Conservation (phyloP, 1,284 basidiomycete genomes). For the Ceratobasidium sp. region DNA sequence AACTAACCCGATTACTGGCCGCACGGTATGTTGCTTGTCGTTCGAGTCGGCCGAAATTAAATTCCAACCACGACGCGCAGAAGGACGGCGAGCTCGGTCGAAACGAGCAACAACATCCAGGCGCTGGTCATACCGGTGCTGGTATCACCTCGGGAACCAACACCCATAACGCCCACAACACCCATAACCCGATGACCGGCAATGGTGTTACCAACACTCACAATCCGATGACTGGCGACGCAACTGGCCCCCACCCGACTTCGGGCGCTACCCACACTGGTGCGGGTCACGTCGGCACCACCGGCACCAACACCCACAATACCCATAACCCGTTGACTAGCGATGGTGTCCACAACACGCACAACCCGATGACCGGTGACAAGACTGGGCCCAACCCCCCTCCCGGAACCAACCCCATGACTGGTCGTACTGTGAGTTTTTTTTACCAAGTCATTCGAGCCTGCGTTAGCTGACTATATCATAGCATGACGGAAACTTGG, state of each 20-base stretch:
- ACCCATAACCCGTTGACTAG: conserved; percentile 18
- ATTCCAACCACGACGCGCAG: neutral
- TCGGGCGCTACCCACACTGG: neutral
- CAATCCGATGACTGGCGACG: conserved; percentile 10
- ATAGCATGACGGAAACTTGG: conserved; percentile 6
- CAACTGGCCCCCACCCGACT: conserved; percentile 16
- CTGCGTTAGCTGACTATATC: no score
- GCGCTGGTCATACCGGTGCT: neutral
- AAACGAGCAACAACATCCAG: neutral
- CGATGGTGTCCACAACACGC: conserved; percentile 19
- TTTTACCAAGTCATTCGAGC: neutral
- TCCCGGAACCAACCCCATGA: conserved; percentile 3
- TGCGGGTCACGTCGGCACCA: neutral
- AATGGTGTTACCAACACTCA: conserved; percentile 6
- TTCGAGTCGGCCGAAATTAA: no score
- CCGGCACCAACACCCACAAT: conserved; percentile 14
- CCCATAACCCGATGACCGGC: conserved; percentile 14
- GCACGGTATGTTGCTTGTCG: conserved; percentile 2
- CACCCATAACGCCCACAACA: neutral
- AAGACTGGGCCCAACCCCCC: conserved; percentile 19
- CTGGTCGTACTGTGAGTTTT: conserved; percentile 2
- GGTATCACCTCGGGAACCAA: neutral
- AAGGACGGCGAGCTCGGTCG: conserved; percentile 17
- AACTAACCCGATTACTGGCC: conserved; percentile 15
- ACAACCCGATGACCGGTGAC: conserved; percentile 27